These are phyloP conservation scores for Ophiognomonia clavigignenti-juglandacearum DNA, from an alignment of 2,329 filamentous ascomycete species.

Conservation along the genomic window DNA sequence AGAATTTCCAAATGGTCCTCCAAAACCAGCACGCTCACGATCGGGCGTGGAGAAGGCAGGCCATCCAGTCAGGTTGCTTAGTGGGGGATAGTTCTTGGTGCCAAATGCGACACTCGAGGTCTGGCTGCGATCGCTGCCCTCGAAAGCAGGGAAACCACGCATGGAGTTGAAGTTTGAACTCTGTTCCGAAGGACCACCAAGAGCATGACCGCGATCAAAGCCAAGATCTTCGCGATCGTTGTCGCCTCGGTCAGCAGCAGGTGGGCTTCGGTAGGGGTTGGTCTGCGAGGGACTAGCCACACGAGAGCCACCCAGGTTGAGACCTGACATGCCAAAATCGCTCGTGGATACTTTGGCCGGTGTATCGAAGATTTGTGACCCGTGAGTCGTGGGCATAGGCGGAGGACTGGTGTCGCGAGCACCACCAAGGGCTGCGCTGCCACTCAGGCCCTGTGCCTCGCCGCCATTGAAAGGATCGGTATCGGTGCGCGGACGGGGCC, in stretches of 20 bases:
- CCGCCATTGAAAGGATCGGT: constrained; percentile 73
- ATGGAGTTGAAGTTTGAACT: constrained; percentile 49
- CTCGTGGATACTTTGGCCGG: constrained; percentile 49
- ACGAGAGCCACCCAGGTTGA: constrained; percentile 52
- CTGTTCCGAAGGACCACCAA: constrained; percentile 34
- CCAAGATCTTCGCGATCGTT: constrained; percentile 47
- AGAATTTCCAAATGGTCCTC: constrained; percentile 67
- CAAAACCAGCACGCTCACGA: constrained; percentile 53
- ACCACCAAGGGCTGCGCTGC: constrained; percentile 70
- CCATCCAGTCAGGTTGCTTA: constrained; percentile 61
- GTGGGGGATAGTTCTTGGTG: constrained; percentile 64
- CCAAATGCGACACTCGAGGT: constrained; percentile 71
- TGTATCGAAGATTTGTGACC: constrained; percentile 41
- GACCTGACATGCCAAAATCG: constrained; percentile 60
- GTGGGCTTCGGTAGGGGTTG: constrained; percentile 91
- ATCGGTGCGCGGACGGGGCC: constrained; percentile 60
- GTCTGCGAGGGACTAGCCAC: constrained; percentile 88
- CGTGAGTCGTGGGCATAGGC: constrained; percentile 22
- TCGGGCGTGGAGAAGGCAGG: constrained; percentile 59
- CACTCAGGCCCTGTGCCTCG: constrained; percentile 45
- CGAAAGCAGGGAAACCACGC: constrained; percentile 48
- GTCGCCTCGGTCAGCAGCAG: constrained; percentile 63
- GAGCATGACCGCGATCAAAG: constrained; percentile 45
- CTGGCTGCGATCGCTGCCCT: constrained; percentile 85
- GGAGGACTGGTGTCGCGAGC: constrained; percentile 63